phyloP scores from a whole-genome alignment of 1,139 yeast species.

The Geotrichum bryndzae region DNA sequence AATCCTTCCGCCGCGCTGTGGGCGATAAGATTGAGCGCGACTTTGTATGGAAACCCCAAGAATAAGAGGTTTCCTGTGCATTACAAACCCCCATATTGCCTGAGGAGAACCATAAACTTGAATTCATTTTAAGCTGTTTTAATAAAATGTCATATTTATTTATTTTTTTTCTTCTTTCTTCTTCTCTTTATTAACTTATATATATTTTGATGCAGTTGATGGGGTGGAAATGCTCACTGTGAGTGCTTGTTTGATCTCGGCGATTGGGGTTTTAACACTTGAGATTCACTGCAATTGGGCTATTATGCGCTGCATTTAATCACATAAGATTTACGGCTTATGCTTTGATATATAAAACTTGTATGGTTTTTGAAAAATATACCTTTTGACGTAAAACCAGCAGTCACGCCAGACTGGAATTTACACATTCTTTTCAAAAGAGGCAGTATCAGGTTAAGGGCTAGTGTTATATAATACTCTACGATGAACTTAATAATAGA shows the following conservation, averaged over 20 bases:
- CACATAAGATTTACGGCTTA: neutral
- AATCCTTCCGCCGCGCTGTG: slow-evolving; percentile 43
- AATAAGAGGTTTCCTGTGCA: neutral
- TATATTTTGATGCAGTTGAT: neutral
- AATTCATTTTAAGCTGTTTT: neutral
- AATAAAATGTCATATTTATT: neutral
- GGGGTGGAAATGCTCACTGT: no score
- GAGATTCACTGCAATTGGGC: no score
- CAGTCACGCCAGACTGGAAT: neutral
- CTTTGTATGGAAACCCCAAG: slow-evolving; percentile 47
- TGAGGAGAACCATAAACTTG: neutral
- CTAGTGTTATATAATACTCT: neutral
- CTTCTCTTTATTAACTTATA: neutral
- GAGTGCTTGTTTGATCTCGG: no score
- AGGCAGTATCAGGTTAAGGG: neutral
- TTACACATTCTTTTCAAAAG: neutral
- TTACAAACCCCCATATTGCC: neutral
- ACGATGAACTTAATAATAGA: neutral
- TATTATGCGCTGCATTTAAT: no score
- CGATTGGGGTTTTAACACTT: no score
- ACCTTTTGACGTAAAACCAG: neutral
- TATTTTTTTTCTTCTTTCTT: slow-evolving; percentile 1
- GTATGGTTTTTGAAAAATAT: neutral
- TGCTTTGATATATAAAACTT: neutral
- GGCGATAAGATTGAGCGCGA: slow-evolving; percentile 47